Evolutionary conservation across 495 filamentous ascomycete species (phyloP).

Genomic region (Hyaloscypha bicolor): DNA sequence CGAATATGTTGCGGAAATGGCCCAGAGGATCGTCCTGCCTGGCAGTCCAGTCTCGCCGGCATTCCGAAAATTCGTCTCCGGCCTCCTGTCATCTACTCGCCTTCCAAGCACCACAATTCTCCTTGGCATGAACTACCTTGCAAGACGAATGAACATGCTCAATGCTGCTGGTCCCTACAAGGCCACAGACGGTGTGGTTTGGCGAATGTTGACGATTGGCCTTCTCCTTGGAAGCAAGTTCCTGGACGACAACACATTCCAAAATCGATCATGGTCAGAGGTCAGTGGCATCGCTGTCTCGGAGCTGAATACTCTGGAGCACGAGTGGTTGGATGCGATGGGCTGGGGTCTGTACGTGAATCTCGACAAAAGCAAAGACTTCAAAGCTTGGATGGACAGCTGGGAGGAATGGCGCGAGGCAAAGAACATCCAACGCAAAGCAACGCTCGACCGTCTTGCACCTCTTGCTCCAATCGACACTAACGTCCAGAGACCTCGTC

Average conservation of each 20-base stretch:
- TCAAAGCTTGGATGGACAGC: conserved; percentile 76
- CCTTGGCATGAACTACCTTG: conserved; percentile 87
- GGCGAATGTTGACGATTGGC: conserved; percentile 87
- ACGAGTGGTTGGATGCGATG: conserved; percentile 87
- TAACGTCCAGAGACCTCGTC: conserved; percentile 31
- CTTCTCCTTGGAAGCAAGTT: conserved; percentile 97
- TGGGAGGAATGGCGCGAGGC: conserved; percentile 80
- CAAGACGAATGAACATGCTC: conserved; percentile 77
- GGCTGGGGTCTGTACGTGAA: conserved; percentile 88
- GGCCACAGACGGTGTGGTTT: conserved; percentile 68
- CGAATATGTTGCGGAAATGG: conserved; percentile 95
- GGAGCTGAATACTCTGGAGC: conserved; percentile 88
- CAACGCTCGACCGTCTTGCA: conserved; percentile 36
- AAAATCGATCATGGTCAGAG: conserved; percentile 98
- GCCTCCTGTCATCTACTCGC: conserved; percentile 91
- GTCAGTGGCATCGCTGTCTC: conserved; percentile 88
- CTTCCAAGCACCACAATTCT: conserved; percentile 95
- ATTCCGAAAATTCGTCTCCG: conserved; percentile 93
- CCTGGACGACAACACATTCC: conserved; percentile 97
- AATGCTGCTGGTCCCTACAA: conserved; percentile 57
- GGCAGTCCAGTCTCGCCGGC: conserved; percentile 66
- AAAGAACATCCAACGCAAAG: conserved; percentile 52
- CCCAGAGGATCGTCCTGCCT: conserved; percentile 79
- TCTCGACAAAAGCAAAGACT: conserved; percentile 78
- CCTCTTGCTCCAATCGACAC: conserved; percentile 36